phyloP scores from a whole-genome alignment of 73 alveolate species.

The Urostyla sp. region DNA sequence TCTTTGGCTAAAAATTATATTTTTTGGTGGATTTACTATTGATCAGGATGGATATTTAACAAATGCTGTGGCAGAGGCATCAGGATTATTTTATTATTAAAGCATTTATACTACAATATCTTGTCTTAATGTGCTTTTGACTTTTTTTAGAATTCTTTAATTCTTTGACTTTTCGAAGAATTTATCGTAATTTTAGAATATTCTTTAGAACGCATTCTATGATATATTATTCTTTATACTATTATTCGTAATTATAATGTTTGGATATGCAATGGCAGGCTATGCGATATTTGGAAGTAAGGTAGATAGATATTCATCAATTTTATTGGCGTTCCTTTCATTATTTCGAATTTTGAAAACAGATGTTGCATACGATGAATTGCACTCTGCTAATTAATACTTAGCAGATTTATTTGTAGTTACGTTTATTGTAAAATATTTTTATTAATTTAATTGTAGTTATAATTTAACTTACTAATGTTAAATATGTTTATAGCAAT shows the following conservation, averaged over 20 bases:
- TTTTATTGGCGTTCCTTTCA: slow-evolving; percentile 19
- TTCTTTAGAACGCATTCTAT: slow-evolving; percentile 42
- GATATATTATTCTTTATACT: slow-evolving; percentile 71
- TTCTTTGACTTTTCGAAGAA: slow-evolving; percentile 62
- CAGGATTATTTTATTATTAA: not conserved
- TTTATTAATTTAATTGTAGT: not conserved
- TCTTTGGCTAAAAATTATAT: slow-evolving; percentile 35
- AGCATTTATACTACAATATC: slow-evolving; percentile 10
- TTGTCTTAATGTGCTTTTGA: slow-evolving; percentile 41
- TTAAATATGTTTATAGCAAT: slow-evolving; percentile 69
- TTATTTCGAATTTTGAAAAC: slow-evolving; percentile 2
- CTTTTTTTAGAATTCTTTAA: slow-evolving; percentile 57
- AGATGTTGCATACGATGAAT: slow-evolving; percentile 18
- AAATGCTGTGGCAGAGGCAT: slow-evolving; percentile 14
- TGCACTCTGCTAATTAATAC: slow-evolving; percentile 38
- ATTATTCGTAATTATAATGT: slow-evolving; percentile 53
- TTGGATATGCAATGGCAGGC: slow-evolving; percentile 71
- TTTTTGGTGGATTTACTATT: not conserved
- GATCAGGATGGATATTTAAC: not conserved
- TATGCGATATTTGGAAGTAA: slow-evolving; percentile 57
- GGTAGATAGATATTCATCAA: slow-evolving; percentile 18
- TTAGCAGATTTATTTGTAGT: slow-evolving; percentile 44
- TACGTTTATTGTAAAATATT: slow-evolving; percentile 29
- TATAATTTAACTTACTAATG: slow-evolving; percentile 42
- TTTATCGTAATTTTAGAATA: slow-evolving; percentile 59